Percentiles rank a stretch among this genome's conserved stretches.
Conservation (phyloP, 768 basidiomycete species). For the Trichaptum fuscoviolaceum region DNA sequence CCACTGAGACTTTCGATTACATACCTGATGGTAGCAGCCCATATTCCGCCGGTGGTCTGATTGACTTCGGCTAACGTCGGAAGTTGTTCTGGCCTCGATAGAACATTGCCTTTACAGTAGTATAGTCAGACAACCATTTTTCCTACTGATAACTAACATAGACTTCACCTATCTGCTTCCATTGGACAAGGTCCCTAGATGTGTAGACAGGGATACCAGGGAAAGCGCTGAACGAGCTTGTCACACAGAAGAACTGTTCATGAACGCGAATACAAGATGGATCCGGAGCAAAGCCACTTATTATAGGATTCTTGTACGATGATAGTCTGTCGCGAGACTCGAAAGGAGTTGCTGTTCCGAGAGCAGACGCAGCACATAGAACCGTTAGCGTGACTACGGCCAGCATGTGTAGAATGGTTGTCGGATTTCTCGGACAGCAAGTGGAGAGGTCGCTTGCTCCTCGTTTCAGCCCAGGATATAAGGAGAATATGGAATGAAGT, state of each 20-base stretch:
- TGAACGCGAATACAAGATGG: constrained; percentile 29
- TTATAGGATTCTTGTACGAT: constrained; percentile 9
- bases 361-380: neutral
- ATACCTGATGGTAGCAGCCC: constrained; percentile 14
- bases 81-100: constrained; percentile 14
- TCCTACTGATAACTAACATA: neutral
- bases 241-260: constrained; percentile 29
- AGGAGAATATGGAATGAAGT: neutral
- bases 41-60: constrained; percentile 18
- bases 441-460: too few species aligned
- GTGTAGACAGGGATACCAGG: constrained; percentile 30
- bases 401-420: neutral
- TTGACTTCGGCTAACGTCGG: constrained; percentile 15
- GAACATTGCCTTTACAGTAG: constrained; percentile 16
- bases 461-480: neutral
- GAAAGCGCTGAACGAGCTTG: constrained; percentile 30
- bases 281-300: constrained; percentile 27
- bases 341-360: neutral
- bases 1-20: neutral
- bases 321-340: neutral
- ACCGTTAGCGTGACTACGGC: neutral
- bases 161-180: constrained; percentile 26
- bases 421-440: neutral
- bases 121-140: neutral
- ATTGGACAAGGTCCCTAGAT: constrained; percentile 26